Evolutionary conservation across 768 basidiomycete genomes (phyloP).

Genomic region (Boletus tylopilopsis): DNA sequence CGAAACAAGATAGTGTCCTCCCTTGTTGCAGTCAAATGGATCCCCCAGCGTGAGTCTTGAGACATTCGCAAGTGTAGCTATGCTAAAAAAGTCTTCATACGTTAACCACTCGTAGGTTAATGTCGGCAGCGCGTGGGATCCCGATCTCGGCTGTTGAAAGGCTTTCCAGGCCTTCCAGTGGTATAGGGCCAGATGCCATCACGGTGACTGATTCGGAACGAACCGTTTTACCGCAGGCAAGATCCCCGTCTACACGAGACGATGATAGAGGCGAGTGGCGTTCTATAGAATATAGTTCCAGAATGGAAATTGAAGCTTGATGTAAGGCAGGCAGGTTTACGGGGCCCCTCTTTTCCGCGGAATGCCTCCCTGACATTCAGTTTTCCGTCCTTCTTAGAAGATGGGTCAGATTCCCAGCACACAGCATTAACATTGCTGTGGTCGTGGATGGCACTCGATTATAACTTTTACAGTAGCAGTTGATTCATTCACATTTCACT

Average conservation of each 20-base stretch:
- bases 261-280: slow-evolving; percentile 20
- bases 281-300: slow-evolving; percentile 5
- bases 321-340: neutral
- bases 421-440: slow-evolving; percentile 3
- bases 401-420: slow-evolving; percentile 2
- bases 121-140: slow-evolving; percentile 22
- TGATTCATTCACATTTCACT: neutral
- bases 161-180: neutral
- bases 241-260: slow-evolving; percentile 14
- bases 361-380: slow-evolving; percentile 6
- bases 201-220: slow-evolving; percentile 9
- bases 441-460: neutral
- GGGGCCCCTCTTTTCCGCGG: slow-evolving; percentile 11
- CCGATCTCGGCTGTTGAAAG: slow-evolving; percentile 14
- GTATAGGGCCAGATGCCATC: slow-evolving; percentile 8
- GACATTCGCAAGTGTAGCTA: no score
- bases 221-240: neutral
- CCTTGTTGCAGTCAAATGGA: neutral
- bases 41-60: no score
- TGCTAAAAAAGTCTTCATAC: neutral
- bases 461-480: neutral
- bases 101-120: neutral
- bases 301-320: slow-evolving; percentile 12
- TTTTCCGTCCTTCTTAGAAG: slow-evolving; percentile 7
- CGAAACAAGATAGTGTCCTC: slow-evolving; percentile 1